Evolutionary conservation across 306 rosid species (phyloP), one percentile per base, ranked within the genome.

Genomic region (Cucumis hystrix): DNA sequence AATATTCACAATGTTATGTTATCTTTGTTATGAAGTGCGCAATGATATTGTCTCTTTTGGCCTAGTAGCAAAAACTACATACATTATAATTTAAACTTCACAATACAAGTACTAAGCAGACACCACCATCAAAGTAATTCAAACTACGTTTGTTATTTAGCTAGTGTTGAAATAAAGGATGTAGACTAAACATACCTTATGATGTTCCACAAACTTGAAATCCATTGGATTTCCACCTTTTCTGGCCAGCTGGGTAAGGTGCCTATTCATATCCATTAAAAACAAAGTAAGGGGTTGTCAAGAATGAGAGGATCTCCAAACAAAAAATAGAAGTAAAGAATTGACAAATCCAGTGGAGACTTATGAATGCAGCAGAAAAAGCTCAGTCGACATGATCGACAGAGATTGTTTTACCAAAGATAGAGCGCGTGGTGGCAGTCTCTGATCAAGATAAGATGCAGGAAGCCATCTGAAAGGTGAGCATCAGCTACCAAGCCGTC

Each of bases 401-500:
- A 20, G 75, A 62, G 79, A 80, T 49, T 54, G 43, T 55, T 41
- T 73, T 87, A 93, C 98, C 98, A 90, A 28, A 94, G 87, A 85
- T 94, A 94, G 79, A 81, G 82, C 51, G 96, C 88, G 70, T 88
- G 98, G 56, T 93, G 91, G 76, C 96, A 92, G 73, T 92, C 95
- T 82, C 84, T 89, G 69, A 94, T 92, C 86, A 90, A 77, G 71
- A 94, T 85, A 65, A 94, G 97, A 85, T 94, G 91, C 60, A 94
- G 85, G 84, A 92, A 91, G 78, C 98, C 98, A 79, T 94, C 98
- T 16, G 98, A 87, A 71, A 94, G 96, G 83, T 94, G 98, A 3
- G 98, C 98, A 58, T 94, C 97, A 62, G 91, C 96, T 86, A 94
- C 97, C 84, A 94, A 87, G 74, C 98, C 98, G 8, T 92, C 97